These are phyloP conservation scores for Parafenestella ontariensis DNA, from an alignment of 2,329 filamentous ascomycete species.

Conservation along the genomic window DNA sequence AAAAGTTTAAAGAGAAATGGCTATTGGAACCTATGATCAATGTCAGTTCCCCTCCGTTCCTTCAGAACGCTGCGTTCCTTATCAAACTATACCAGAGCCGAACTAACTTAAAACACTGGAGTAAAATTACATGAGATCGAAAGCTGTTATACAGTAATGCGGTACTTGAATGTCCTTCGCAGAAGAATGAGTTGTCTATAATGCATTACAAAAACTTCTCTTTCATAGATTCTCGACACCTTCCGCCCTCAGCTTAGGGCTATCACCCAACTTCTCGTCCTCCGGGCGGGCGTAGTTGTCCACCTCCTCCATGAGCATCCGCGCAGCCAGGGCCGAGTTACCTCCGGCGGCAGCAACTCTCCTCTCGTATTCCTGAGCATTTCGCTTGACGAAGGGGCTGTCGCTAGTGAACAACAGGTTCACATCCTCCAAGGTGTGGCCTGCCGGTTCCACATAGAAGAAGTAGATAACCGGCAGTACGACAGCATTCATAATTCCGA, in stretches of 20 bases:
- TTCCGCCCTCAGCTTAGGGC: neutral
- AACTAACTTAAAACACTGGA: too few species aligned
- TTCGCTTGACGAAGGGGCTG: slow-evolving; percentile 1
- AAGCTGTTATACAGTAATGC: too few species aligned
- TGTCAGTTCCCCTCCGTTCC: too few species aligned
- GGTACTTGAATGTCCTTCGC: too few species aligned
- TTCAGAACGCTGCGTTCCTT: too few species aligned
- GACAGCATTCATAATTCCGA: slow-evolving; percentile 24
- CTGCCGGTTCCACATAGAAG: slow-evolving; percentile 58
- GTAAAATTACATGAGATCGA: too few species aligned
- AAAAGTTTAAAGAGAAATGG: too few species aligned
- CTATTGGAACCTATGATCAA: too few species aligned
- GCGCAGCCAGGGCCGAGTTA: neutral
- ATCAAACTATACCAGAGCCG: too few species aligned
- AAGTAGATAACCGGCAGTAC: slow-evolving; percentile 55
- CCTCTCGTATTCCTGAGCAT: neutral
- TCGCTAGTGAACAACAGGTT: slow-evolving; percentile 5
- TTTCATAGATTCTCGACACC: too few species aligned
- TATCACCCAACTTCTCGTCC: neutral
- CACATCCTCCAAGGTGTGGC: slow-evolving; percentile 3
- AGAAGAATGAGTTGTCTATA: too few species aligned
- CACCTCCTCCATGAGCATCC: neutral
- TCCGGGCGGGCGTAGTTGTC: neutral
- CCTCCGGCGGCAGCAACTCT: neutral
- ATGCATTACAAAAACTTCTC: too few species aligned